Evolutionary conservation across 371 early-diverging fungal species (phyloP).

Genomic region (Mucor racemosus): DNA sequence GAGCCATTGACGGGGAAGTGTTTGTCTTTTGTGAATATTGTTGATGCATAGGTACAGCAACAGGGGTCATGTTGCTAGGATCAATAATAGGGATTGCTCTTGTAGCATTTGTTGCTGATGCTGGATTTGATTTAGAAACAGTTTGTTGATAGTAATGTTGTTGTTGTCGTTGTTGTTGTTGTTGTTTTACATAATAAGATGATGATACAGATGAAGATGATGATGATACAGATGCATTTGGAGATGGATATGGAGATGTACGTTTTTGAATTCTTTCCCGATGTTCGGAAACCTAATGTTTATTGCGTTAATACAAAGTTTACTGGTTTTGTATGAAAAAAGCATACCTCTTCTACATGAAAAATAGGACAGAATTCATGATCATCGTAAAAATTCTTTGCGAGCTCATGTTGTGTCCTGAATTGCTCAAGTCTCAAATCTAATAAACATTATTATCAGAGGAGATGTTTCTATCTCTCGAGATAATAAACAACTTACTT

Average conservation of each 20-base stretch:
- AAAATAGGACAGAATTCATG: constrained; percentile 45
- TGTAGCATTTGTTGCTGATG: not conserved
- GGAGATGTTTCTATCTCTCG: not conserved
- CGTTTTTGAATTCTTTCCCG: constrained; percentile 46
- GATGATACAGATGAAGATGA: not conserved
- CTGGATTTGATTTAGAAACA: constrained; percentile 1
- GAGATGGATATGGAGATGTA: constrained; percentile 42
- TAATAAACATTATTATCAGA: constrained; percentile 2
- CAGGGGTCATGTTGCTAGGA: constrained; percentile 47
- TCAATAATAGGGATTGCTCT: constrained; percentile 51
- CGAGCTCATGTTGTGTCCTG: constrained; percentile 45
- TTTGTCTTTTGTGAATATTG: not conserved
- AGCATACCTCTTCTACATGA: constrained; percentile 29
- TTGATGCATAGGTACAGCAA: constrained; percentile 29
- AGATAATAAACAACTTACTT: constrained; percentile 13
- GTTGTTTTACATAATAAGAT: not conserved
- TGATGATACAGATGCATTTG: constrained; percentile 30
- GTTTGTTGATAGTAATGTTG: not conserved
- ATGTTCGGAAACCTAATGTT: constrained; percentile 29
- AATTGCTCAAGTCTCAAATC: constrained; percentile 39
- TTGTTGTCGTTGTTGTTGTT: not conserved
- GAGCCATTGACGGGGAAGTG: constrained; percentile 15
- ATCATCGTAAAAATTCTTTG: constrained; percentile 52
- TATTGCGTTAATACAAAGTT: not conserved
- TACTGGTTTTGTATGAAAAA: not conserved